Conservation (phyloP, 306 rosid species). For the Quercus bicolor region DNA sequence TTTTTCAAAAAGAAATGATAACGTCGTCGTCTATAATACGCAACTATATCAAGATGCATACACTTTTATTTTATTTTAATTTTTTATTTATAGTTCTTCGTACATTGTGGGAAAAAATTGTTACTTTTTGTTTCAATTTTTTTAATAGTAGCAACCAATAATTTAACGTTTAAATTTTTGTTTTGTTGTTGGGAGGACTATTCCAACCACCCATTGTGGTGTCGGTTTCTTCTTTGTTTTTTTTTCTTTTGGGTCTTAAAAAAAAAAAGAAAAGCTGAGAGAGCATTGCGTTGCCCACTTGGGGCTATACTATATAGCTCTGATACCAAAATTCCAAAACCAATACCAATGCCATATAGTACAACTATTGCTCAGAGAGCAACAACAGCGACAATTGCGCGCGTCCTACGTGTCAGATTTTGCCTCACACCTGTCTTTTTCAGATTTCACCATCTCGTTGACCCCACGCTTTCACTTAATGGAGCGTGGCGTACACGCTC, state of each 20-base stretch:
- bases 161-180: too few species aligned
- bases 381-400: slow-evolving; percentile 84
- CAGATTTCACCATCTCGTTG: slow-evolving; percentile 21
- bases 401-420: slow-evolving; percentile 84
- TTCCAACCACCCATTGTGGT: slow-evolving; percentile 26
- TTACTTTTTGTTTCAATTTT: background rate
- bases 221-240: slow-evolving; percentile 29
- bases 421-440: slow-evolving; percentile 59
- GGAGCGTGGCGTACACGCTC: slow-evolving; percentile 28
- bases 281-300: background rate
- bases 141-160: background rate
- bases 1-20: too few species aligned
- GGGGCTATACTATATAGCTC: too few species aligned
- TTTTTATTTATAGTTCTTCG: too few species aligned
- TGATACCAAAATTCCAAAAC: too few species aligned
- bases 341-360: slow-evolving; percentile 4
- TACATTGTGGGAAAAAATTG: too few species aligned
- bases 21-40: slow-evolving; percentile 32
- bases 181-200: background rate
- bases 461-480: slow-evolving; percentile 21
- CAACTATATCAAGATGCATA: background rate
- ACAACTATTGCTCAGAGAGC: background rate
- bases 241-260: slow-evolving; percentile 9
- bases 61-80: too few species aligned
- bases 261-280: background rate